phyloP scores from a whole-genome alignment of 306 rosid genomes.

The Adenanthera pavonina region DNA sequence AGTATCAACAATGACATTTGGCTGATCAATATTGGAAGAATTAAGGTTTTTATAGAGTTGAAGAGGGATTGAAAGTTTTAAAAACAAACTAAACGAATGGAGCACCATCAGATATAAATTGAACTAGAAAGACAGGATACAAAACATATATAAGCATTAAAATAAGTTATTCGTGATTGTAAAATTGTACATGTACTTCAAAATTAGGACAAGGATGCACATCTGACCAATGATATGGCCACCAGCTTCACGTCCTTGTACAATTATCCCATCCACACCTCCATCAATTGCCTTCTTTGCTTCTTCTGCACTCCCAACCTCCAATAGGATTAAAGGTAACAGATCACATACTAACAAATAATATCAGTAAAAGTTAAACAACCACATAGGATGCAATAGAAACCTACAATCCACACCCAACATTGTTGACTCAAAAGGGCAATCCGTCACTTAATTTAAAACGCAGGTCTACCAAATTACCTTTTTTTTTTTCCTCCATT shows the following conservation, averaged over 20 bases:
- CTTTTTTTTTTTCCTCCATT: not conserved
- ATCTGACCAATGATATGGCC: conserved; percentile 93
- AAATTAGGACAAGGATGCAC: conserved; percentile 23
- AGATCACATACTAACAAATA: not conserved
- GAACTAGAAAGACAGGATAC: no score
- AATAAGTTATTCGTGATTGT: not conserved
- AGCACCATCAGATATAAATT: no score
- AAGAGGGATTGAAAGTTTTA: no score
- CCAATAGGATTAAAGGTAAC: conserved; percentile 37
- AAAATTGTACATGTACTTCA: not conserved
- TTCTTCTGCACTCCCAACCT: conserved; percentile 66
- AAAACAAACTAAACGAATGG: no score
- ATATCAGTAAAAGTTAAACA: conserved; percentile 4
- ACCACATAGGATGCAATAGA: not conserved
- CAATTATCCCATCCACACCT: conserved; percentile 82
- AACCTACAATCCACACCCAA: conserved; percentile 16
- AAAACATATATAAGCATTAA: no score
- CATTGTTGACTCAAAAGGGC: conserved; percentile 14
- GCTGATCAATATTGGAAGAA: no score
- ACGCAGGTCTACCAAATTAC: conserved; percentile 5
- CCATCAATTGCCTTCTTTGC: conserved; percentile 68
- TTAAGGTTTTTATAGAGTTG: no score
- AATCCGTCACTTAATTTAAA: not conserved
- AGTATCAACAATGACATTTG: no score
- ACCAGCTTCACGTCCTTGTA: conserved; percentile 93